Conservation (phyloP, 75 land plant genomes). For the Cunninghamia lanceolata region DNA sequence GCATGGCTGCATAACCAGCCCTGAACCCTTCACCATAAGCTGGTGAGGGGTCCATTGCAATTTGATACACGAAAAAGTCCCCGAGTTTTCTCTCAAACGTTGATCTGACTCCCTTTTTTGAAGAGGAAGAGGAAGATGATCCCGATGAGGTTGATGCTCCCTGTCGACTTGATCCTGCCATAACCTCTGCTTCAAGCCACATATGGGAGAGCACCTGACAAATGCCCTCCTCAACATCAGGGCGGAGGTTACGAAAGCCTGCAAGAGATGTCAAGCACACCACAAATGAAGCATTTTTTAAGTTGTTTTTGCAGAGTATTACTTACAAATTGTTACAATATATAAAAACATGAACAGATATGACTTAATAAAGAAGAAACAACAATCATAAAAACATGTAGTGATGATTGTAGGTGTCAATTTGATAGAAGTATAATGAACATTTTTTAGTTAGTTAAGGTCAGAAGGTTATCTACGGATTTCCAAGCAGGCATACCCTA, state of each 20-base stretch:
- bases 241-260: constrained; percentile 62
- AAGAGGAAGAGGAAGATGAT: constrained; percentile 20
- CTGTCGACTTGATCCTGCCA: constrained; percentile 22
- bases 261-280: constrained; percentile 8
- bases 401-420: background rate
- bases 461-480: no score
- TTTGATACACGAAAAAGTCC: constrained; percentile 85
- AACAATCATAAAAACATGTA: background rate
- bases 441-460: no score
- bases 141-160: constrained; percentile 37
- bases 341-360: background rate
- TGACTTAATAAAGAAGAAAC: background rate
- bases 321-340: background rate
- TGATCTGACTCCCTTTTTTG: constrained; percentile 46
- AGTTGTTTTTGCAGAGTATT: background rate
- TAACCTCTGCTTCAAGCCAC: constrained; percentile 80
- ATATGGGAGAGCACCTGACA: constrained; percentile 91
- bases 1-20: constrained; percentile 46
- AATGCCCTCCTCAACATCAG: constrained; percentile 88
- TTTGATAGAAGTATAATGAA: no score
- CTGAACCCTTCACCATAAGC: constrained; percentile 89
- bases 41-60: constrained; percentile 72
- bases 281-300: background rate
- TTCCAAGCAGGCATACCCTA: no score
- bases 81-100: constrained; percentile 68